phyloP scores from a whole-genome alignment of 306 rosid genomes.

The Hippophae gyantsensis region DNA sequence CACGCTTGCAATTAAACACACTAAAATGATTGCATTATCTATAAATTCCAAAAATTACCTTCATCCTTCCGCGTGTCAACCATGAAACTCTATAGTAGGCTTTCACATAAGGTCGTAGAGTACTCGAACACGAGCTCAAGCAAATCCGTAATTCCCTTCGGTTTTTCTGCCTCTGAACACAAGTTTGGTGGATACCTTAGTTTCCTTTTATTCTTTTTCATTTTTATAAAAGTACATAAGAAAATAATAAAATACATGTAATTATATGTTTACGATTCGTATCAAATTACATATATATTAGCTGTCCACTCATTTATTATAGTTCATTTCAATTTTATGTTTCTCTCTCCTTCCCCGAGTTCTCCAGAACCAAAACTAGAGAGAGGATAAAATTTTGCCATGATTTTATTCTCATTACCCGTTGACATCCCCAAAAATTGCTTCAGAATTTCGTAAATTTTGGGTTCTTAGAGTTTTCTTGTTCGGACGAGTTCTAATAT shows the following conservation, averaged over 20 bases:
- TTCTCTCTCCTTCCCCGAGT: slow-evolving; percentile 31
- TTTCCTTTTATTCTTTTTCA: neutral
- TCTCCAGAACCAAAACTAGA: slow-evolving; percentile 28
- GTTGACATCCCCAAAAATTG: slow-evolving; percentile 16
- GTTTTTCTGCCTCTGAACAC: slow-evolving; percentile 3
- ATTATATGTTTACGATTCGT: slow-evolving; percentile 19
- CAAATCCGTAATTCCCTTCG: neutral
- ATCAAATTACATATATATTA: slow-evolving; percentile 6
- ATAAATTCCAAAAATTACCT: too few relatives aligned
- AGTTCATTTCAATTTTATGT: slow-evolving; percentile 18
- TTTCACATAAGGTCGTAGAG: neutral
- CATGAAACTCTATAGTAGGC: too few relatives aligned
- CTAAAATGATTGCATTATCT: too few relatives aligned
- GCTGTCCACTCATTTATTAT: slow-evolving; percentile 77
- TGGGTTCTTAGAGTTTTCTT: neutral
- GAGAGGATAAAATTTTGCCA: slow-evolving; percentile 16
- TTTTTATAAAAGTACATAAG: slow-evolving; percentile 2
- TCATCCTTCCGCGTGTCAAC: too few relatives aligned
- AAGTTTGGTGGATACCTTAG: slow-evolving; percentile 37
- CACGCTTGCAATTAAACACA: neutral
- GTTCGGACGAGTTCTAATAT: slow-evolving; percentile 2
- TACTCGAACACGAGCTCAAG: slow-evolving; percentile 5
- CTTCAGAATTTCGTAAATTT: slow-evolving; percentile 11
- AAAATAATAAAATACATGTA: slow-evolving; percentile 14
- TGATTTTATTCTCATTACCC: slow-evolving; percentile 23